Evolutionary conservation across 1,284 basidiomycete genomes (phyloP), one percentile per base, ranked within the genome.

Genomic region (Malassezia nana): DNA sequence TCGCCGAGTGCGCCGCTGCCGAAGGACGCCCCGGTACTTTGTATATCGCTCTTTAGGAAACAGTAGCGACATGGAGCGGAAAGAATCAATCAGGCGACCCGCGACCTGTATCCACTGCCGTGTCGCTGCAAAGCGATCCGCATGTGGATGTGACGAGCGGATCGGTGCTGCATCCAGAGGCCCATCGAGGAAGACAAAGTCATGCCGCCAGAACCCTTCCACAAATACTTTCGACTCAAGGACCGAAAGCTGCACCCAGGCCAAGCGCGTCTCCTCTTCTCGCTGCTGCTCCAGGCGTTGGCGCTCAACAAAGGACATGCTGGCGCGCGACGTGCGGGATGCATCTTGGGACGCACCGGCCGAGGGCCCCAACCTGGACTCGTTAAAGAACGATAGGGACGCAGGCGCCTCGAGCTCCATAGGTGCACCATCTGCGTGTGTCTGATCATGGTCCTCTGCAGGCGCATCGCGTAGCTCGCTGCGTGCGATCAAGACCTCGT

Each of bases 11-110:
- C 49, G 48, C 4, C 54, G 42, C 8, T 49, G 54, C 6, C 49
- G 48, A 2, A 56, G 48, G 13, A 56, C 54, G 29, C 54, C 54
- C 1, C 54, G 48, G 41, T 56, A 56, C 33, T 56, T 56, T 18
- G 54, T 51, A 30, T 45, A 46, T 24, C 84, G 76, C 35, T 83
- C 83, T 7, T 84, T 83, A 58, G 84, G 79, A 68, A 92, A 95
- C 59, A 95, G 74, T 56, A 83, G 82, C 63, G 84, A 80, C 9
- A 89, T 90, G 76, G 88, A 83, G 43, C 90, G 79, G 76, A 90
- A 95, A 66, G 83, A 84, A 61, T 94, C 89, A 13, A 94, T 80
- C 45, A 96, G 78, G 55, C 83, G 85, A 62, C 87, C 85, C 0
- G 89, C 88, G 63, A 88, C 83, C 25, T 84, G 74, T 57, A 94